Percentiles rank a stretch among this genome's conserved stretches.
Conservation (phyloP, 108 stramenopile species). For the Pseudonitzschia pungens region DNA sequence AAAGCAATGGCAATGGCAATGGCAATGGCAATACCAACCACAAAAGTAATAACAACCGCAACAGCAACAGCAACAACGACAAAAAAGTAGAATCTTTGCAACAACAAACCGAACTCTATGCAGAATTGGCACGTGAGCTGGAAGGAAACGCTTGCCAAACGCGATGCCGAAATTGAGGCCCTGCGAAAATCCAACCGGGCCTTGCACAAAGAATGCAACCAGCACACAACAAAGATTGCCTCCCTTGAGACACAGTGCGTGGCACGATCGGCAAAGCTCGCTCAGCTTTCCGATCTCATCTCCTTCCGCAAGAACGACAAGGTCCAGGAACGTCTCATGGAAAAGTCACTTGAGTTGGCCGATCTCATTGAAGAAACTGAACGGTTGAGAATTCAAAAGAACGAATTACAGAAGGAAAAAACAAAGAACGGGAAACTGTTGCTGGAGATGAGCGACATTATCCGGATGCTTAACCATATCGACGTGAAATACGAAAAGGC, state of each 20-base stretch:
- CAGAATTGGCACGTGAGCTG: neutral
- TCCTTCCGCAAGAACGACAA: neutral
- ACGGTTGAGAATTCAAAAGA: neutral
- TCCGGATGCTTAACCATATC: conserved; percentile 10
- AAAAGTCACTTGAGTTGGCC: conserved; percentile 17
- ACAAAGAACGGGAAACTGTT: conserved; percentile 14
- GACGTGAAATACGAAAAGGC: neutral
- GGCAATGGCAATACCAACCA: neutral
- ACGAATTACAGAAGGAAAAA: neutral
- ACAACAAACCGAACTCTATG: neutral
- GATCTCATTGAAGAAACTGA: neutral
- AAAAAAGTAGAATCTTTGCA: neutral
- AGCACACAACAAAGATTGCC: neutral
- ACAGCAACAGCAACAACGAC: neutral
- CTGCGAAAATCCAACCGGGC: neutral
- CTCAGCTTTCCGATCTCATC: conserved; percentile 10
- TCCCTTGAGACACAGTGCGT: conserved; percentile 27
- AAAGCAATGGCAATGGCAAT: neutral
- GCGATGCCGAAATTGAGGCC: neutral
- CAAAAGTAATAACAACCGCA: neutral
- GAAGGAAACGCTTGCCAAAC: neutral
- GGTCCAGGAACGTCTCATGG: conserved; percentile 12
- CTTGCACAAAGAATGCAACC: conserved; percentile 4
- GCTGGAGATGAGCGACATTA: conserved; percentile 25
- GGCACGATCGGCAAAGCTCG: conserved; percentile 21